These are phyloP conservation scores for Neopestalotiopsis rosae DNA, from an alignment of 2,329 filamentous ascomycete species.

Conservation along the genomic window DNA sequence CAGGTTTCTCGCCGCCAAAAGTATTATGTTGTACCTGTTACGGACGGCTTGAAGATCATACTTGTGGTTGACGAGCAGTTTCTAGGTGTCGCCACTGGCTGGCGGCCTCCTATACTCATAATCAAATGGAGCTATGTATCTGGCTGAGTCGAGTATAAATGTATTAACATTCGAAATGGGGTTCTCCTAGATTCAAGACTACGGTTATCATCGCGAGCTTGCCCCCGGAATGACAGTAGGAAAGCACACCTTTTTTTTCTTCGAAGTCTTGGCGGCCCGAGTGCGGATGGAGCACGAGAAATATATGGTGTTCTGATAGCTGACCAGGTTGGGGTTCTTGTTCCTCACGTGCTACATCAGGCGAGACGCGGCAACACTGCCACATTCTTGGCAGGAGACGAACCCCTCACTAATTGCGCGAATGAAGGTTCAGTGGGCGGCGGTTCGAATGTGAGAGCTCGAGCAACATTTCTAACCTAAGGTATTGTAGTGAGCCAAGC, in stretches of 20 bases:
- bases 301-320: background rate
- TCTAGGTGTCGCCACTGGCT: background rate
- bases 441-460: background rate
- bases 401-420: slow-evolving; percentile 4
- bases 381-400: slow-evolving; percentile 6
- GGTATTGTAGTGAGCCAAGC: background rate
- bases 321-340: background rate
- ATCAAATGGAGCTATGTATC: background rate
- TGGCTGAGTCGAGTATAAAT: background rate
- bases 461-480: too few species aligned
- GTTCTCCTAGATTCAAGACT: background rate
- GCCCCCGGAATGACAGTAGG: background rate
- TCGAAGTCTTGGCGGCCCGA: background rate
- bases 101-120: background rate
- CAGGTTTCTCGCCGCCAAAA: background rate
- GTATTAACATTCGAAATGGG: background rate
- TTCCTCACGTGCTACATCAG: background rate
- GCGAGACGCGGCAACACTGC: slow-evolving; percentile 9
- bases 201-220: background rate
- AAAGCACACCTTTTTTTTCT: background rate
- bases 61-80: background rate
- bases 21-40: background rate
- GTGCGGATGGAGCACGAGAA: background rate
- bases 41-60: background rate
- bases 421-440: background rate